phyloP scores from a whole-genome alignment of 768 basidiomycete genomes.

The Mycena latifolia region DNA sequence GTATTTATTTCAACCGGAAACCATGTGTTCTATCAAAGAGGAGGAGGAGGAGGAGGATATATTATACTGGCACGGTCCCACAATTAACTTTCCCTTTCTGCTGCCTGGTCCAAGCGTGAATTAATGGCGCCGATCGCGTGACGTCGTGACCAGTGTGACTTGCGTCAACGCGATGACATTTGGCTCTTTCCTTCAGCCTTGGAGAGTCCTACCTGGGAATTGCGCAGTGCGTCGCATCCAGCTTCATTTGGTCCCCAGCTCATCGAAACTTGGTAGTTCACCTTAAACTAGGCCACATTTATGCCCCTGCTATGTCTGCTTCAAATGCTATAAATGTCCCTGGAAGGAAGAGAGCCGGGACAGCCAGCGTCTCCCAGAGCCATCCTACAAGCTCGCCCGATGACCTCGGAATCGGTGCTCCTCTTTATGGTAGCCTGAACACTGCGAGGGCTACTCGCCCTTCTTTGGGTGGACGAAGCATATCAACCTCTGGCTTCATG shows the following conservation, averaged over 20 bases:
- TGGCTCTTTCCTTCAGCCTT: neutral
- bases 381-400: conserved; percentile 8
- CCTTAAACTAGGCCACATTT: no score
- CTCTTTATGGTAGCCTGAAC: conserved; percentile 23
- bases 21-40: no score
- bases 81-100: no score
- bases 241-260: no score
- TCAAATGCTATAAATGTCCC: conserved; percentile 6
- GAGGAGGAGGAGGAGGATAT: no score
- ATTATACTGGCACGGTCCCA: no score
- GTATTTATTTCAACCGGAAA: neutral
- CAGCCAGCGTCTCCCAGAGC: neutral
- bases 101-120: neutral
- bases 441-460: conserved; percentile 7
- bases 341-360: neutral
- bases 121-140: neutral
- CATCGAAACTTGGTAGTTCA: neutral
- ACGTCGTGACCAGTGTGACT: neutral
- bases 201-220: neutral
- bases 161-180: neutral
- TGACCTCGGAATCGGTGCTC: conserved; percentile 8
- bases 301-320: conserved; percentile 12
- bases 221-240: neutral
- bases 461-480: conserved; percentile 24
- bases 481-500: conserved; percentile 34